A percentile compares a stretch with the other conserved stretches of the same genome.
These are phyloP conservation scores for Paramecium bursaria DNA, from an alignment of 73 alveolate genomes.

Conservation along the genomic window DNA sequence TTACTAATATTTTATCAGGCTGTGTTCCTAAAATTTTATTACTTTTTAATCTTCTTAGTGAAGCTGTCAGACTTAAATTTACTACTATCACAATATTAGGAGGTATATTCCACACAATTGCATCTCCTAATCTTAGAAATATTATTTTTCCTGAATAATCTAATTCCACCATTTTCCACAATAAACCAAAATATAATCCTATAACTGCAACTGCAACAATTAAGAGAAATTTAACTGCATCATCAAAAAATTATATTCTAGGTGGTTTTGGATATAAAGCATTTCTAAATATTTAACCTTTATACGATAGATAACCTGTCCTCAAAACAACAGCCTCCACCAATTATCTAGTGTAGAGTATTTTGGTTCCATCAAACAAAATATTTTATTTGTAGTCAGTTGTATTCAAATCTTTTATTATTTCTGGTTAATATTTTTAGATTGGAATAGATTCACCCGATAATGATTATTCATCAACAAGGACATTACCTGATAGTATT, in stretches of 20 bases:
- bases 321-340: slow-evolving; percentile 44
- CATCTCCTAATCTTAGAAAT: slow-evolving; percentile 62
- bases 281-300: slow-evolving; percentile 60
- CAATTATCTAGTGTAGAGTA: neutral
- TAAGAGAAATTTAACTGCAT: slow-evolving; percentile 52
- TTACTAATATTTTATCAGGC: slow-evolving; percentile 46
- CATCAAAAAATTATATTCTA: slow-evolving; percentile 4
- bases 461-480: slow-evolving; percentile 86
- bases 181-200: slow-evolving; percentile 17
- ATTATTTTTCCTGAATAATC: slow-evolving; percentile 30
- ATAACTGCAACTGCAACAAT: slow-evolving; percentile 33
- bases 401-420: neutral
- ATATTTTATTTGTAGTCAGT: neutral
- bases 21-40: slow-evolving; percentile 41
- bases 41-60: slow-evolving; percentile 45
- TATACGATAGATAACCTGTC: slow-evolving; percentile 57
- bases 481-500: slow-evolving; percentile 79
- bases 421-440: slow-evolving; percentile 56
- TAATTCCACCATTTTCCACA: slow-evolving; percentile 36
- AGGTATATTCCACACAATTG: slow-evolving; percentile 48
- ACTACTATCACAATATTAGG: slow-evolving; percentile 56
- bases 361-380: slow-evolving; percentile 28
- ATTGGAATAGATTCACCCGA: slow-evolving; percentile 93
- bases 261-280: slow-evolving; percentile 61
- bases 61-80: slow-evolving; percentile 21